Base-by-base conservation (phyloP, 2,329 filamentous ascomycete species). In the Calycina marina region DNA sequence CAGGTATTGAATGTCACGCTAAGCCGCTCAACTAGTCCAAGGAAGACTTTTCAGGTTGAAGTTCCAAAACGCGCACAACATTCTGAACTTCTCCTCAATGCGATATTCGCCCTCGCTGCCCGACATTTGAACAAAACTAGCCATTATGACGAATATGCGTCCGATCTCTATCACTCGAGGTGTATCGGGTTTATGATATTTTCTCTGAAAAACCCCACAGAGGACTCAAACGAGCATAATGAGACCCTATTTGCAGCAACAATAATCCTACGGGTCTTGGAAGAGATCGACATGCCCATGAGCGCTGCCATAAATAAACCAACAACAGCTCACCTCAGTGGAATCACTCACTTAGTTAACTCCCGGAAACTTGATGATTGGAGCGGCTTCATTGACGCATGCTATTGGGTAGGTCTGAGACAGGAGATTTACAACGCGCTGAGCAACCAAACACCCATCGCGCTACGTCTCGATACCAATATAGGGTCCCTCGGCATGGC, bases 351-450 rank as follows among this genome's bases (percentile, higher is more conserved):
- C 6, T 54, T 57, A 34, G 48, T 58, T 16, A 44, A 42, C 10
- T 47, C 50, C 4, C 51, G 53, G 36, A 44, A 51, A 18, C 35
- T 45, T 10, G 44, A 51, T 18, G 34, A 44, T 10, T 43, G 50
- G 13, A 35, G 30, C 50, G 63, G 54, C 42, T 29, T 64, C 48
- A 28, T 55, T 50, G 33, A 62, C 22, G 65, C 67, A 3, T 67
- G 67, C 0, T 63, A 65, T 2, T 73, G 69, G 53, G 60, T 71
- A 14, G 68, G 66, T 0, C 53, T 73, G 9, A 58, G 69, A 6
- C 69, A 73, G 43, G 69, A 73, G 41, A 69, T 74, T 18, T 72
- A 69, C 40, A 65, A 62, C 31, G 67, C 69, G 0, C 60, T 66
- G 26, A 60, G 62, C 24, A 40, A 34, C 4, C 40, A 45, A 8